Evolutionary conservation across 2,329 filamentous ascomycete species (phyloP).

Genomic region (Gyromitra esculenta): DNA sequence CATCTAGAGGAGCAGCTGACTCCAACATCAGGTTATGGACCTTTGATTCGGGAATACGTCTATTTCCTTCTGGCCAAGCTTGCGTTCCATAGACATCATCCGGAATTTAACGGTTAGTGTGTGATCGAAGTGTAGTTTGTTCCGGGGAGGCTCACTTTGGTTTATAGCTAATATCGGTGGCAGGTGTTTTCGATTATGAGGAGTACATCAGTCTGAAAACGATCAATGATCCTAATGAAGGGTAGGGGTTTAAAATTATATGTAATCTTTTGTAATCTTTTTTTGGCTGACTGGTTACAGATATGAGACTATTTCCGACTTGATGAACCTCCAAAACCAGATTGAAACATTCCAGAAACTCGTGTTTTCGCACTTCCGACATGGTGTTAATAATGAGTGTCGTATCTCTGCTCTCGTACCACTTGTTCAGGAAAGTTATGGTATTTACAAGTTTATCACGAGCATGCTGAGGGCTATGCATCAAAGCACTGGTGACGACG

Average conservation of each 20-base stretch:
- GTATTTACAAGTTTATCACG: constrained; percentile 99
- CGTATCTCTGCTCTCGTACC: constrained; percentile 93
- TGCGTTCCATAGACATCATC: constrained; percentile 94
- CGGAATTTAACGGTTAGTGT: constrained; percentile 86
- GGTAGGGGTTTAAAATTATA: constrained; percentile 64
- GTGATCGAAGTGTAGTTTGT: constrained; percentile 10
- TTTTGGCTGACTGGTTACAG: constrained; percentile 58
- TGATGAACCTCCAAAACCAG: constrained; percentile 97
- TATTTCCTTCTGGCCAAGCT: constrained; percentile 94
- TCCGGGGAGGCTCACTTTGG: not conserved
- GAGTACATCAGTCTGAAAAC: constrained; percentile 98
- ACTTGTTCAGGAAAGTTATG: constrained; percentile 96
- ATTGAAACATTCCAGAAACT: constrained; percentile 99
- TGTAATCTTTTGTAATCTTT: constrained; percentile 3
- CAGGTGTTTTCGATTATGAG: constrained; percentile 92
- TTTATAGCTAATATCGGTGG: constrained; percentile 21
- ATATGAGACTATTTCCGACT: constrained; percentile 92
- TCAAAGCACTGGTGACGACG: constrained; percentile 91
- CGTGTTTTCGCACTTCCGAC: constrained; percentile 95
- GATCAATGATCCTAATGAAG: constrained; percentile 98
- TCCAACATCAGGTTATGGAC: constrained; percentile 73
- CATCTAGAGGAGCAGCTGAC: constrained; percentile 33
- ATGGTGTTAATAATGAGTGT: constrained; percentile 93
- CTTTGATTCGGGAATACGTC: constrained; percentile 95
- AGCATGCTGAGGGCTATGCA: constrained; percentile 99